Base-by-base conservation (phyloP, 306 rosid species). In the Nissolia schottii region DNA sequence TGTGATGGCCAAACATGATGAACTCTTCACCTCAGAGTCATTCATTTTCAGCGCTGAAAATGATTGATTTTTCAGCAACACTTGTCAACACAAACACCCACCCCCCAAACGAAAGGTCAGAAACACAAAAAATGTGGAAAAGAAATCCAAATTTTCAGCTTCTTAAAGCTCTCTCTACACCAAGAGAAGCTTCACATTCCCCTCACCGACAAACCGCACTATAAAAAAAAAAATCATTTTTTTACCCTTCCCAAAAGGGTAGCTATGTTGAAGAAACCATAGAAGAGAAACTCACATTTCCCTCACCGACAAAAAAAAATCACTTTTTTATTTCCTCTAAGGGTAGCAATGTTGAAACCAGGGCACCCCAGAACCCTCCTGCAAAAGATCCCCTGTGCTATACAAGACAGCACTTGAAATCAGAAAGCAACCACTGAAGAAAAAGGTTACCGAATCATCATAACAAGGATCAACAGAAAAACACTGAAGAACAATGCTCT, bases 11-110 rank as follows among this genome's bases (percentile, higher is more conserved):
- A 93, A 81, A 45, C 51, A 45, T n/a, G 51, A 45, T 7, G 51
- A 45, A 80, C 71, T 56, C 80, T 77, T 84, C 71, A 65, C 91
- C 0, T 80, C 8, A 81, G 77, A 57, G 6, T 90, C 97, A 72
- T 70, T 79, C 98, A 93, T 88, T 81, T n/a, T n/a, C n/a, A n/a
- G n/a, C n/a, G n/a, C n/a, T n/a, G n/a, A n/a, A n/a, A n/a, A n/a
- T n/a, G n/a, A n/a, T n/a, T n/a, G n/a, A n/a, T n/a, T n/a, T n/a
- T n/a, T 85, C 81, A 32, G 27, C 70, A 18, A 55, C 40, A 70
- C 66, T 61, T 18, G 14, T 20, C 19, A 51, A 61, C n/a, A n/a
- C n/a, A n/a, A n/a, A n/a, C n/a, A 37, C 66, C 61, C 76, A 77
- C 66, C 22, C 32, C 37, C 73, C 76, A 63, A 64, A 46, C 59